A percentile compares a stretch with the other conserved stretches of the same genome.
These are phyloP conservation scores for Termitomyces sp. DNA, from an alignment of 768 basidiomycete species.

Conservation along the genomic window DNA sequence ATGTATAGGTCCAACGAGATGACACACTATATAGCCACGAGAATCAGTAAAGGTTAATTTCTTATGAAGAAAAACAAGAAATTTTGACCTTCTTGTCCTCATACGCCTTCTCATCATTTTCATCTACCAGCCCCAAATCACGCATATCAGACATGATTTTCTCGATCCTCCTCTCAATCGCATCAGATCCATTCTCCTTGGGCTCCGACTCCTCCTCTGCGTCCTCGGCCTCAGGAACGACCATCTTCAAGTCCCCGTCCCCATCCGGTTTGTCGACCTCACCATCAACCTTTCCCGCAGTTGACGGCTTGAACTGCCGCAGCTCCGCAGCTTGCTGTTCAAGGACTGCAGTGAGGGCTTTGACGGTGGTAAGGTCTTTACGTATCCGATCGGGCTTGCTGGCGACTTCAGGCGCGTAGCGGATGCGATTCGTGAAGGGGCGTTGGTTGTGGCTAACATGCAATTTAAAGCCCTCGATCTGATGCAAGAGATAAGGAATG, in stretches of 20 bases:
- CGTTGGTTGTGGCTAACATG: constrained; percentile 80
- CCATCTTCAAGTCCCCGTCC: constrained; percentile 21
- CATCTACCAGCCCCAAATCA: constrained; percentile 55
- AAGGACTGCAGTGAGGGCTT: constrained; percentile 61
- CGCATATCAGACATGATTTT: constrained; percentile 67
- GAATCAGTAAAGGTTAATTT: not conserved
- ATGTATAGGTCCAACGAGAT: constrained; percentile 89
- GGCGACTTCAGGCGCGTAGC: constrained; percentile 78
- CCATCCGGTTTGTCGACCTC: constrained; percentile 14
- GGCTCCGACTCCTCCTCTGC: constrained; percentile 51
- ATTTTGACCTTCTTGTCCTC: constrained; percentile 62
- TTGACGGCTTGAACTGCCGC: constrained; percentile 35
- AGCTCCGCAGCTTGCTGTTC: constrained; percentile 64
- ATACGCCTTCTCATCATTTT: constrained; percentile 58
- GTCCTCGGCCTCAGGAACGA: constrained; percentile 26
- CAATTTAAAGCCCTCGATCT: constrained; percentile 95
- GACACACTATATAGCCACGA: constrained; percentile 44
- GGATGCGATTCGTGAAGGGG: constrained; percentile 68
- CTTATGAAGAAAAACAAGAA: constrained; percentile 5
- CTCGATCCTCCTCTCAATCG: constrained; percentile 79
- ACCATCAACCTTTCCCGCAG: constrained; percentile 22
- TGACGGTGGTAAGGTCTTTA: constrained; percentile 77
- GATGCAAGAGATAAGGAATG: constrained; percentile 4
- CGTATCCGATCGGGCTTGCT: constrained; percentile 74
- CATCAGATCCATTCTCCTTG: constrained; percentile 61